Base-by-base conservation (phyloP, 352 stramenopile genomes). In the Globisporangium uncinulatum region DNA sequence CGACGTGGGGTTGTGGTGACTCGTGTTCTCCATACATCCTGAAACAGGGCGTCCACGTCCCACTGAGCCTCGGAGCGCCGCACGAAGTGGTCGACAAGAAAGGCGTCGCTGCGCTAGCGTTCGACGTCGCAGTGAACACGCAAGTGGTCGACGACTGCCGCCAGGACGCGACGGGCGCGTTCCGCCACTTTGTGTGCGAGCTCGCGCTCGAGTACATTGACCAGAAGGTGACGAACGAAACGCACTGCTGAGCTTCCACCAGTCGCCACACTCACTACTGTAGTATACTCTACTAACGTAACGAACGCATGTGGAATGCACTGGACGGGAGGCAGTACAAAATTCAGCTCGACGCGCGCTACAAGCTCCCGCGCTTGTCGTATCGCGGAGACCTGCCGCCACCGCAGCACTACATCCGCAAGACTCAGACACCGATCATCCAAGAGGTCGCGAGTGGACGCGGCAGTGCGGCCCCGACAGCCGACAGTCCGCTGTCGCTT, bases 101-200 rank as follows among this genome's bases (percentile, higher is more conserved):
- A 45, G 82, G 79, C 45, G 62, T 59, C 46, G 73, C 57, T 0
- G 84, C 73, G 31, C 56, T 89, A 7, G 81, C 81, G 44, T 90
- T 89, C 57, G 83, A 93, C 55, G 83, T 93, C 11, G 83, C 77
- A 0, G 83, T 93, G 19, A 93, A 93, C 47, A 74, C 77, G 19
- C 84, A 90, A 36, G 83, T 90, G 5, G 61, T 90, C 7, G 62
- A 76, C 29, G 81, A 90, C 48, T 88, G 79, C 59, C 62, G 83
- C 59, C 31, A 54, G 15, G 83, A 93, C 63, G 81, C 71, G 59
- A 84, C 74, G 1, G 83, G 81, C 1, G 55, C 81, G 15, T 92
- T 93, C 34, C 77, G 81, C 37, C 84, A 92, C 53, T 93, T 93
- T 72, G 76, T 93, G 39, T 93, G 83, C 52, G 77, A 93, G 42